Evolutionary conservation across 768 basidiomycete species (phyloP), one percentile per base, ranked within the genome.

Genomic region (Tricholoma hemisulphureum): DNA sequence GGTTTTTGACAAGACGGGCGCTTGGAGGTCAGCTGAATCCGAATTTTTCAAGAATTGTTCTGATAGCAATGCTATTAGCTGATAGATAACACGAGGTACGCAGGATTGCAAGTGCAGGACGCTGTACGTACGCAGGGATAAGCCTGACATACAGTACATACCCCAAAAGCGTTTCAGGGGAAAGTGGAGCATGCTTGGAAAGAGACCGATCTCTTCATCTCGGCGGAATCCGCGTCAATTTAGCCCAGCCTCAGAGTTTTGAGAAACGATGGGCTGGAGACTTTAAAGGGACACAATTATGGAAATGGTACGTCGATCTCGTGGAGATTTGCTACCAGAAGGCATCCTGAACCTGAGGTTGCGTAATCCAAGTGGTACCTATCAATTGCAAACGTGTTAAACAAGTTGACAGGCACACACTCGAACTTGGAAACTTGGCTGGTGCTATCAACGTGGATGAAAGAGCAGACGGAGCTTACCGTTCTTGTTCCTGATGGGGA

Each of bases 121-220:
- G 24, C 21, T 41, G 6, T 51, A 37, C 29, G 23, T 43, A 52
- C 29, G 31, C 24, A 23, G 5, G 10, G 20, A 23, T n/a, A 26
- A 31, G 16, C 39, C 56, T 51, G 49, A 51, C 50, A 57, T n/a
- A n/a, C n/a, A n/a, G n/a, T n/a, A n/a, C n/a, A n/a, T n/a, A 52
- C 32, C 39, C 37, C 18, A 50, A 57, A 14, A 53, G 24, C 14
- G 49, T 57, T 61, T 58, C 60, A 56, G 57, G 61, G 35, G 16
- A 56, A 52, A 39, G 26, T 32, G 24, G 24, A 37, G 65, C 62
- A 69, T 68, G 67, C 66, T 65, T 63, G 59, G 60, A 64, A 60
- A 61, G 57, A 59, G 59, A 56, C 54, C 60, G 59, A 67, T 68
- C 67, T 64, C 67, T 68, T 67, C 65, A 69, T 55, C 26, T 67